phyloP scores from a whole-genome alignment of 169 alveolate species.

The Plasmodium cynomolgi region DNA sequence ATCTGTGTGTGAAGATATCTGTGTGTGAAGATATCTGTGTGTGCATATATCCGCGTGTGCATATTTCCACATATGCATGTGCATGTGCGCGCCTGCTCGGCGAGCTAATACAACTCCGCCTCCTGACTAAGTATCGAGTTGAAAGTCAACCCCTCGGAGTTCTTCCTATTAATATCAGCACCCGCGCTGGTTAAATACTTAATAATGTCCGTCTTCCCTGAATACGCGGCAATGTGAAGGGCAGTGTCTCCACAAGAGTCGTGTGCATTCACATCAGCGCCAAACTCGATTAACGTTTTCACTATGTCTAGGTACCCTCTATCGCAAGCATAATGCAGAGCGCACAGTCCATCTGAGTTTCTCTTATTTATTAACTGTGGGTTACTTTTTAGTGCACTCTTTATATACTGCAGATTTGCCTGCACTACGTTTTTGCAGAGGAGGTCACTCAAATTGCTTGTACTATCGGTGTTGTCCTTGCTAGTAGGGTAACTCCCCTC shows the following conservation, averaged over 20 bases:
- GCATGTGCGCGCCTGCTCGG: background rate
- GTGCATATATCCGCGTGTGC: background rate
- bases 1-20: too few species aligned
- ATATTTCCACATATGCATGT: background rate
- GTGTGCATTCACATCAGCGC: constrained; percentile 71
- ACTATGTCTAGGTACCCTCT: constrained; percentile 77
- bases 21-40: background rate
- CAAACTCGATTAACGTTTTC: constrained; percentile 47
- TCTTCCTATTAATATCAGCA: constrained; percentile 42
- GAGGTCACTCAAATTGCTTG: constrained; percentile 13
- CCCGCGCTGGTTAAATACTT: constrained; percentile 26
- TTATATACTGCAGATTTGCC: constrained; percentile 11
- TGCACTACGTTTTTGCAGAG: constrained; percentile 25
- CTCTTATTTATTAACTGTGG: constrained; percentile 60
- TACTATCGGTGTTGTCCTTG: background rate
- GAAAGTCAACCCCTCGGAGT: constrained; percentile 28
- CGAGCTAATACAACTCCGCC: background rate
- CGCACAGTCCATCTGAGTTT: constrained; percentile 77
- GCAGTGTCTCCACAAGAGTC: constrained; percentile 65
- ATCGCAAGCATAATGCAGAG: constrained; percentile 79
- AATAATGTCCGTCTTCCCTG: constrained; percentile 26
- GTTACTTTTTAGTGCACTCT: constrained; percentile 3
- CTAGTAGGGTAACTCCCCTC: background rate
- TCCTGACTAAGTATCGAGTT: constrained; percentile 16
- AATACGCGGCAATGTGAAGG: constrained; percentile 45